A percentile compares a stretch with the other conserved stretches of the same genome.
These are phyloP conservation scores for Cryptosporidium baileyi DNA, from an alignment of 169 alveolate species.

Conservation along the genomic window DNA sequence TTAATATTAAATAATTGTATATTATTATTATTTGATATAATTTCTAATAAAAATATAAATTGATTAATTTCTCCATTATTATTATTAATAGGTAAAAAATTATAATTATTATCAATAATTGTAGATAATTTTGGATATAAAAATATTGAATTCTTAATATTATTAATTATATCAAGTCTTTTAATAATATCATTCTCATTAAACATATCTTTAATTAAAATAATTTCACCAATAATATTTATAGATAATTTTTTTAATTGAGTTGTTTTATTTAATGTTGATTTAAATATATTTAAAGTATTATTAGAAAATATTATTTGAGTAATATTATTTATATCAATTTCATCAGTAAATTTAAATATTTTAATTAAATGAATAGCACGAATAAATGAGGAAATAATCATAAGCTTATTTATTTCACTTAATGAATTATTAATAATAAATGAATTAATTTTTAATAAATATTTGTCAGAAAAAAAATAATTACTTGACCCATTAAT, in stretches of 20 bases:
- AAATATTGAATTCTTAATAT: background rate
- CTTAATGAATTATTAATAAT: constrained; percentile 1
- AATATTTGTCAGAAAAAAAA: background rate
- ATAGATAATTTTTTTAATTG: constrained; percentile 5
- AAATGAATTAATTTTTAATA: background rate
- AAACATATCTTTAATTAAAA: constrained; percentile 7
- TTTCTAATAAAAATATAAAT: constrained; percentile 1
- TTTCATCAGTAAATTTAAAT: background rate
- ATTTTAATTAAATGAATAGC: background rate
- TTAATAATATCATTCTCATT: constrained; percentile 4
- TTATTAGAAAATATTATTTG: background rate
- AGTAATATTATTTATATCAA: background rate
- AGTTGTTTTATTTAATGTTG: constrained; percentile 10
- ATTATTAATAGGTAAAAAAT: background rate
- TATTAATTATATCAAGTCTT: background rate
- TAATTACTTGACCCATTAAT: background rate
- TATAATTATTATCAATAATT: background rate
- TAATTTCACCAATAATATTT: constrained; percentile 1
- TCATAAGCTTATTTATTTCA: background rate
- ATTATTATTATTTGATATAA: background rate
- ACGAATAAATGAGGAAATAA: constrained; percentile 1
- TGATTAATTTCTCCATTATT: background rate
- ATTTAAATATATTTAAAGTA: background rate
- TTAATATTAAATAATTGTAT: background rate
- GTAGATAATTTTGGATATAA: background rate